Evolutionary conservation across 1,139 yeast species (phyloP), one percentile per base, ranked within the genome.

Genomic region (Insectozyma bohioensis): DNA sequence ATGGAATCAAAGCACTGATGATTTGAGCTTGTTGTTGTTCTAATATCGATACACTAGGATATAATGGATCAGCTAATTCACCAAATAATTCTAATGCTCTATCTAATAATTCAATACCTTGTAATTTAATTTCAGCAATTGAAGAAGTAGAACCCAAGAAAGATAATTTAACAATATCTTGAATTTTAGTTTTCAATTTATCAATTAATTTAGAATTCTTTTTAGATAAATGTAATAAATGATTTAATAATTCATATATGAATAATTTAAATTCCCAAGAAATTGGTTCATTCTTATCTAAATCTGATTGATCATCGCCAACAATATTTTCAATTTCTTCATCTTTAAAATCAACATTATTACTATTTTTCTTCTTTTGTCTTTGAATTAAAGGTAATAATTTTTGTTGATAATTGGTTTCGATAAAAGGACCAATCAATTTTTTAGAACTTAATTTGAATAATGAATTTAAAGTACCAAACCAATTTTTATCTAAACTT

Each of bases 1-100:
- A 87, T 0, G 97, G 96, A 30, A 88, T 75, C 39, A 92, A 68
- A 0, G 97, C 95, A 42, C 95, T 82, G 9, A 87, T 83, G 12
- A 92, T 85, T 48, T 88, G 97, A 0, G 97, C 97, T 51, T 92
- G 97, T 49, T 85, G 95, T 56, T 88, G 97, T 47, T 86, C 95
- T 37, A 92, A 64, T 9, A 88, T 68, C 0, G 94, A 78, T 8
- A 75, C 75, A 2, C 80, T 80, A 0, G 85, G 81, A 47, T 81
- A 83, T 28, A 83, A 73, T 0, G 94, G 88, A 52, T 87, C 96
- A 9, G 69, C 75, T 37, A 80, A 61, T 37, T 78, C 75, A 10
- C 87, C 86, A 53, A 68, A 69, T 8, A 67, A 46, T 8, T 56
- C 61, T 26, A 70, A 49, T 0, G 63, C 61, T 25, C 56, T 56